Conservation (phyloP, 306 rosid species). For the Prunus padus region DNA sequence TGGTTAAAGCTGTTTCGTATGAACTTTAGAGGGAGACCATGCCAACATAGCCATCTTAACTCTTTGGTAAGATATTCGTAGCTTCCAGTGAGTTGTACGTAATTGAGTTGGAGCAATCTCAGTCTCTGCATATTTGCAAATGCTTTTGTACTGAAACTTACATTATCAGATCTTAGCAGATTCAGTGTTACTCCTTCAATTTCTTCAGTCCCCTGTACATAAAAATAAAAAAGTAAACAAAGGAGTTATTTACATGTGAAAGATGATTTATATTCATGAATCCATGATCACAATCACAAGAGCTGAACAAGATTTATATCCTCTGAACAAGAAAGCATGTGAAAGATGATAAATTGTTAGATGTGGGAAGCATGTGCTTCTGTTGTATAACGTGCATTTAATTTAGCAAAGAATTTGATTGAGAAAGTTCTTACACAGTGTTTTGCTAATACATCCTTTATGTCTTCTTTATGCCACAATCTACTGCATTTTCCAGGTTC, state of each 20-base stretch:
- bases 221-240: background rate
- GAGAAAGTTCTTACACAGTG: background rate
- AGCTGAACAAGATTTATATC: no score
- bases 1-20: conserved; percentile 15
- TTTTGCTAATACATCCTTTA: no score
- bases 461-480: background rate
- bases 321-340: no score
- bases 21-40: background rate
- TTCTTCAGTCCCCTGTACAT: conserved; percentile 15
- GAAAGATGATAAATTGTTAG: background rate
- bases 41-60: background rate
- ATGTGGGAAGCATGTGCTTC: no score
- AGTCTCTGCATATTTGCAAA: conserved; percentile 40
- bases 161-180: background rate
- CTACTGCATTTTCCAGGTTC: conserved; percentile 7
- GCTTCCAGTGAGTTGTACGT: conserved; percentile 24
- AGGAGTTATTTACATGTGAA: no score
- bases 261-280: no score
- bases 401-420: no score
- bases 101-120: conserved; percentile 37
- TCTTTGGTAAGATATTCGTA: conserved; percentile 32
- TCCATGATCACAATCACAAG: no score
- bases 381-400: no score
- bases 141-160: conserved; percentile 15
- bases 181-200: conserved; percentile 24